These are phyloP conservation scores for Pharnaceum exiguum DNA, from an alignment of 148 eudicot genomes.

Conservation along the genomic window DNA sequence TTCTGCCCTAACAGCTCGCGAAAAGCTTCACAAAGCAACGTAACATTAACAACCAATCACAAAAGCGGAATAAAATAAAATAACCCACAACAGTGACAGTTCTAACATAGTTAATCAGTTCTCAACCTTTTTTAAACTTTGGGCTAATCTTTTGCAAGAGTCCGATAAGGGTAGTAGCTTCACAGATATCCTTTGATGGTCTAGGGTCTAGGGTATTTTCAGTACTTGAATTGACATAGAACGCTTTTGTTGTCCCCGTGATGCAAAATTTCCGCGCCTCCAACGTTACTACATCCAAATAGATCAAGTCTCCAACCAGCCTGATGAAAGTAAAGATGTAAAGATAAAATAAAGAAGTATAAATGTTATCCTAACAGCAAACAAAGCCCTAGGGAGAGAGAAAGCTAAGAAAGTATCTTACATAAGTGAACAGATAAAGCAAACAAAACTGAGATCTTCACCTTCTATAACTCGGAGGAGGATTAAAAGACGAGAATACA, in stretches of 20 bases:
- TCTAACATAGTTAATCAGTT: not conserved
- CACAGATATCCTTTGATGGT: constrained; percentile 56
- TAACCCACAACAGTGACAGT: not conserved
- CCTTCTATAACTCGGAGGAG: constrained; percentile 97
- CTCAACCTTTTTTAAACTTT: constrained; percentile 87
- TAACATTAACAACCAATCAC: not conserved
- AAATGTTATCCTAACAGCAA: not conserved
- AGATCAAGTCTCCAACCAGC: constrained; percentile 94
- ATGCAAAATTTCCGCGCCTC: constrained; percentile 81
- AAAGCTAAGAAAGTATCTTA: not conserved
- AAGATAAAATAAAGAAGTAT: not conserved
- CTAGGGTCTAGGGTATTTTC: constrained; percentile 71
- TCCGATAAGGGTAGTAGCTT: constrained; percentile 86
- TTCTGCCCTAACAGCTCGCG: constrained; percentile 83
- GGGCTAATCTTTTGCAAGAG: constrained; percentile 86
- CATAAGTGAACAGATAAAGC: not conserved
- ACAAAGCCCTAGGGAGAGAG: not conserved
- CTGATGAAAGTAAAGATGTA: constrained; percentile 31
- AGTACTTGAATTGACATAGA: constrained; percentile 79
- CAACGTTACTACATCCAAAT: constrained; percentile 78
- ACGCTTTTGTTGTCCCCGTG: constrained; percentile 78
- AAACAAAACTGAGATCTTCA: constrained; percentile 13
- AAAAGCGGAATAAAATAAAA: not conserved
- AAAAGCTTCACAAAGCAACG: constrained; percentile 49
- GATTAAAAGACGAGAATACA: constrained; percentile 90